Base-by-base conservation (phyloP, 306 rosid genomes). In the Quillaja saponaria region DNA sequence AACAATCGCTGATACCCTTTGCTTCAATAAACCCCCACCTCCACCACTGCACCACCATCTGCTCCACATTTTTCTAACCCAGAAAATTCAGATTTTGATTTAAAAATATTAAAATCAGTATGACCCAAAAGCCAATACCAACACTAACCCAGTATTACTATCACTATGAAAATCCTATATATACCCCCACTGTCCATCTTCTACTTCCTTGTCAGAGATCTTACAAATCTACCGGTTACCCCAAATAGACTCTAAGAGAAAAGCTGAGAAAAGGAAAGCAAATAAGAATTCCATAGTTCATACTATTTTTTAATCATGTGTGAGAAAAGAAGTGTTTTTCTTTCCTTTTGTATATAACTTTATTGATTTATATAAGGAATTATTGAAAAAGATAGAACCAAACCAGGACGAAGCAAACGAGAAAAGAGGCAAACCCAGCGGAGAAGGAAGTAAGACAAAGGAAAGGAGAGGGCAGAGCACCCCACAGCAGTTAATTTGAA, bases 401-500 rank as follows among this genome's bases (percentile, higher is more conserved):
- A 25, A 25, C 31, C 31, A 25, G 31, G 31, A 25, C 49, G 55
- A 21, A 48, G 34, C 39, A 58, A 48, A 35, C 7, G 61, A 34
- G 34, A 51, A 61, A 55, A 28, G 8, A 37, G 70, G 81, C 69
- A 40, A 34, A 59, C 56, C 35, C 55, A 37, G 37, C 59, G 76
- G 58, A 50, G 60, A 54, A 13, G 57, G 13, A 10, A 67, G 65
- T 5, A 37, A 25, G 19, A 7, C 34, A 13, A 38, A 10, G 10
- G 44, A 12, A 17, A 37, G 13, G 54, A 37, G 41, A 3, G 0
- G n/a, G 0, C 16, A 39, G 31, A 25, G 3, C 31, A 4, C 4
- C 31, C 20, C 33, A 5, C n/a, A 10, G 47, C 5, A 19, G 12
- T 7, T 14, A 25, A 34, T 28, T 35, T 28, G 45, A 31, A 55